These are phyloP conservation scores for Tulasnella calospora DNA, from an alignment of 768 basidiomycete species.

Conservation along the genomic window DNA sequence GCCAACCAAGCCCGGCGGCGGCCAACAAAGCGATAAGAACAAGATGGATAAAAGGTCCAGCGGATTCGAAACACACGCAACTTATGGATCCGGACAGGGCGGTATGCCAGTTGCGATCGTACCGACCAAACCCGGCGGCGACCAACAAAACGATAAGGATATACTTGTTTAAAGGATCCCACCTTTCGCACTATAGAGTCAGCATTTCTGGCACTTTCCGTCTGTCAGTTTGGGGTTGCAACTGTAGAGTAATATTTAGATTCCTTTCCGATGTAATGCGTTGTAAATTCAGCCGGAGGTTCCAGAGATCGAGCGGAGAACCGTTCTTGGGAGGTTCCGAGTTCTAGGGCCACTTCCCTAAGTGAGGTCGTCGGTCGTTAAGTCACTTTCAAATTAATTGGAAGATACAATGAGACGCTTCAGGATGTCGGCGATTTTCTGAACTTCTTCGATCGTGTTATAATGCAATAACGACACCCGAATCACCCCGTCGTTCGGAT, in stretches of 20 bases:
- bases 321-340: no score
- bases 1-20: background rate
- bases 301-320: background rate
- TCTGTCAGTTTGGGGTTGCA: no score
- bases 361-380: background rate
- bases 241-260: no score
- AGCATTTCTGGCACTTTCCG: background rate
- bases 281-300: background rate
- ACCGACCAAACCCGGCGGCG: background rate
- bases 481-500: constrained; percentile 61
- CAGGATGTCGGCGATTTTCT: constrained; percentile 47
- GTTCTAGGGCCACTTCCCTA: no score
- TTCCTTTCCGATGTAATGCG: no score
- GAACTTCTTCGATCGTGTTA: constrained; percentile 68
- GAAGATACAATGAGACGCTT: constrained; percentile 16
- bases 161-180: background rate
- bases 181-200: no score
- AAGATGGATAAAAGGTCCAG: no score
- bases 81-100: background rate
- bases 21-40: background rate
- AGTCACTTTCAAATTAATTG: background rate
- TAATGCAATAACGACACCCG: constrained; percentile 76
- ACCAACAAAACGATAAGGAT: background rate
- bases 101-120: background rate
- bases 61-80: background rate